Conservation (phyloP, 306 rosid species). For the Nissolia schottii region DNA sequence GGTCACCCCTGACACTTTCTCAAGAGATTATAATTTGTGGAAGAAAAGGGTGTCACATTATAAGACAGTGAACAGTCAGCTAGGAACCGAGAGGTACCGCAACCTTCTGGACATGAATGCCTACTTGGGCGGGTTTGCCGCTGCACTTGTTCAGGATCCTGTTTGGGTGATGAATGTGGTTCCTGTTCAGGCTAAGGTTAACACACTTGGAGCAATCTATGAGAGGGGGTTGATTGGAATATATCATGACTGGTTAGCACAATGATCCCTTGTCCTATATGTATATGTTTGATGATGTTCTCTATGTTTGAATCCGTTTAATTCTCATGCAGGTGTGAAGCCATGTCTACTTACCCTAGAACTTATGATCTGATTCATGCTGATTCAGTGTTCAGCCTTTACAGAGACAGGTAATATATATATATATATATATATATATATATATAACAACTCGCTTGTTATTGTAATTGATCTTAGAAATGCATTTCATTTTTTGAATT, state of each 20-base stretch:
- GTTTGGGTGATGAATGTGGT: slow-evolving; percentile 94
- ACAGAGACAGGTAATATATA: slow-evolving; percentile 51
- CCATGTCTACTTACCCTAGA: slow-evolving; percentile 93
- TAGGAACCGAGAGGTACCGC: slow-evolving; percentile 63
- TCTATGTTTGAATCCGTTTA: not conserved
- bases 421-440: not conserved
- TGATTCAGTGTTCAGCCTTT: slow-evolving; percentile 67
- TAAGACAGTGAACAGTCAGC: slow-evolving; percentile 42
- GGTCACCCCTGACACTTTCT: slow-evolving; percentile 37
- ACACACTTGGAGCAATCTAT: slow-evolving; percentile 77
- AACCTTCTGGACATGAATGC: slow-evolving; percentile 87
- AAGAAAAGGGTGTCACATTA: slow-evolving; percentile 59
- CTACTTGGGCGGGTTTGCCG: slow-evolving; percentile 77
- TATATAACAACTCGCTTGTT: not conserved
- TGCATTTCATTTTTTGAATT: not conserved
- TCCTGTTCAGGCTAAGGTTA: slow-evolving; percentile 52
- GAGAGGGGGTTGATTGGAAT: slow-evolving; percentile 82
- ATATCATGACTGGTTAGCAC: slow-evolving; percentile 73
- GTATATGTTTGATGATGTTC: not conserved
- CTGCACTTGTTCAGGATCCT: slow-evolving; percentile 55
- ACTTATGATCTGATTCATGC: slow-evolving; percentile 86
- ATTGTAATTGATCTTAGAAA: not conserved
- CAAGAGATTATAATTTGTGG: slow-evolving; percentile 54
- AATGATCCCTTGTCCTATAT: not conserved
- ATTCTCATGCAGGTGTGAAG: slow-evolving; percentile 68